Evolutionary conservation across 2,329 filamentous ascomycete species (phyloP).

Genomic region (Verticillium klebahnii): DNA sequence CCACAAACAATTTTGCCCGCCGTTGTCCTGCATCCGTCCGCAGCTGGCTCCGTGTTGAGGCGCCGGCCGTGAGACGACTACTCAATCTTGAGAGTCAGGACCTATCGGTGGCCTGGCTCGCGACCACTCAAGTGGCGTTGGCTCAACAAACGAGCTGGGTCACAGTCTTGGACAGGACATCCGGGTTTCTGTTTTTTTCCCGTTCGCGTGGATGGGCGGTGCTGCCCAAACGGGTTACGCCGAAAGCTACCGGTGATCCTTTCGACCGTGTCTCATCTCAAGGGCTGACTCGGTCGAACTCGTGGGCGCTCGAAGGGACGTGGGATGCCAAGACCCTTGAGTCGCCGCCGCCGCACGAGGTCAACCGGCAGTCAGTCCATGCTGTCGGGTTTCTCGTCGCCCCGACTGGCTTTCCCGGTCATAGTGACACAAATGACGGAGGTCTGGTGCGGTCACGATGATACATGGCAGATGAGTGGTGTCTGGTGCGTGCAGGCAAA

Average conservation of each 20-base stretch:
- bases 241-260: neutral
- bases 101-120: neutral
- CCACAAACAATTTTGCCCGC: neutral
- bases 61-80: neutral
- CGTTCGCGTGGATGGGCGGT: neutral
- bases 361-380: neutral
- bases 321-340: neutral
- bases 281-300: neutral
- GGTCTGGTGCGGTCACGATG: neutral
- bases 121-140: neutral
- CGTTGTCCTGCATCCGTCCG: neutral
- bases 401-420: neutral
- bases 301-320: neutral
- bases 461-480: neutral
- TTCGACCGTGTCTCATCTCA: neutral
- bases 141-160: neutral
- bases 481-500: too few relatives aligned
- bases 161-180: neutral
- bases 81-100: neutral
- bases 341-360: neutral
- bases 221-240: neutral
- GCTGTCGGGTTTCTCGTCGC: neutral
- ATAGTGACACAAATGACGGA: neutral
- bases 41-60: neutral
- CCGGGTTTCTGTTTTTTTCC: neutral